Evolutionary conservation across 2,329 filamentous ascomycete species (phyloP).

Genomic region (Bretziella fagacearum): DNA sequence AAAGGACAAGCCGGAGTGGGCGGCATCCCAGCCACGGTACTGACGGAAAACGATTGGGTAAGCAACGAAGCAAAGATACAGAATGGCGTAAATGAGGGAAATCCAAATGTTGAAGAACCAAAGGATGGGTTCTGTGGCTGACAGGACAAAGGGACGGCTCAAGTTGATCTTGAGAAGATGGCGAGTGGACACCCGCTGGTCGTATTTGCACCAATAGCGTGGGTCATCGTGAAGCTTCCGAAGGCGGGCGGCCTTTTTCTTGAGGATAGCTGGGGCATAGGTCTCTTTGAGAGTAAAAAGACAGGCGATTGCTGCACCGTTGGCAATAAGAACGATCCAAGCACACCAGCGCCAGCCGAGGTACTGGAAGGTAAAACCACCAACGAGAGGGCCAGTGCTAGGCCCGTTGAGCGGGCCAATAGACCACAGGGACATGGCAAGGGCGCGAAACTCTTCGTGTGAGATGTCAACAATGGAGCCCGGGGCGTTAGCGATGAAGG

Average conservation of each 20-base stretch:
- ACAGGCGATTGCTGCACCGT: constrained; percentile 41
- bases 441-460: constrained; percentile 59
- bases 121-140: constrained; percentile 64
- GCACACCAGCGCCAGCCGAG: constrained; percentile 80
- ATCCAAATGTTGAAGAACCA: constrained; percentile 58
- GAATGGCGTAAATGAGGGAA: constrained; percentile 68
- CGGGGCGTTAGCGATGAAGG: constrained; percentile 68
- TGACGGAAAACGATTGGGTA: constrained; percentile 72
- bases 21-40: constrained; percentile 58
- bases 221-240: constrained; percentile 54
- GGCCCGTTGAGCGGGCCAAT: constrained; percentile 74
- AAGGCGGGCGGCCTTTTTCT: constrained; percentile 43
- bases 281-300: constrained; percentile 53
- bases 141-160: constrained; percentile 59
- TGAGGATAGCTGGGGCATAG: constrained; percentile 55
- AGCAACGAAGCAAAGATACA: constrained; percentile 81
- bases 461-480: constrained; percentile 73
- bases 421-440: constrained; percentile 71
- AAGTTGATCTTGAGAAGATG: constrained; percentile 59
- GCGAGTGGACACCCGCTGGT: constrained; percentile 47
- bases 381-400: constrained; percentile 31
- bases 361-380: constrained; percentile 54
- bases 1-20: constrained; percentile 62
- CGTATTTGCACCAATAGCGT: constrained; percentile 66
- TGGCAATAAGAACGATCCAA: constrained; percentile 62